These are phyloP conservation scores for Aciculosporium take DNA, from an alignment of 2,329 filamentous ascomycete genomes.

Conservation along the genomic window DNA sequence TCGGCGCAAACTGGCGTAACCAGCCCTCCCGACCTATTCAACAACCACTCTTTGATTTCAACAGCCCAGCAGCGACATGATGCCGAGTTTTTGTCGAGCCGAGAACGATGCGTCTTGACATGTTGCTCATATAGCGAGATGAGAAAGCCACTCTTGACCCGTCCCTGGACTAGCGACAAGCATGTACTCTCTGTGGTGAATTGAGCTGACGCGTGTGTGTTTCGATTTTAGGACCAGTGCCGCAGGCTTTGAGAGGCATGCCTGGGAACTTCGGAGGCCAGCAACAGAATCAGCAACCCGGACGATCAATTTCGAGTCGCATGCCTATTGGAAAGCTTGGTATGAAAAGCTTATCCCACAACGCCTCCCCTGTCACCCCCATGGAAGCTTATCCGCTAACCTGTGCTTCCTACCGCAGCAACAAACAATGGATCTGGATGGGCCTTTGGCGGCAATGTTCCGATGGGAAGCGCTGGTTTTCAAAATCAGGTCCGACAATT, in stretches of 20 bases:
- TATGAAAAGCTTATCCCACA: conserved; percentile 15
- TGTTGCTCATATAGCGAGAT: not conserved
- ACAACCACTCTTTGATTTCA: not conserved
- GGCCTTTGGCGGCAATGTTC: conserved; percentile 47
- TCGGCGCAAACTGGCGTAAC: not conserved
- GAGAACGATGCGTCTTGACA: not conserved
- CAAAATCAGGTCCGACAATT: conserved; percentile 40
- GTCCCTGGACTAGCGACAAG: not conserved
- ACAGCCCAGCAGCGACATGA: not conserved
- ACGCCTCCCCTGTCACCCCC: not conserved
- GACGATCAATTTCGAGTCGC: conserved; percentile 40
- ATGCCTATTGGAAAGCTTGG: conserved; percentile 53
- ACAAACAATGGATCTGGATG: conserved; percentile 41
- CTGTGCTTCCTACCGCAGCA: conserved; percentile 12
- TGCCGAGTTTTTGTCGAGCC: not conserved
- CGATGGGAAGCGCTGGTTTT: conserved; percentile 42
- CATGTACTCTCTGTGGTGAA: not conserved
- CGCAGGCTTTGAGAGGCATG: conserved; percentile 47
- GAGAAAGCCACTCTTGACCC: not conserved
- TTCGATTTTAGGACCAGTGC: conserved; percentile 36
- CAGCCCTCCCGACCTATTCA: not conserved
- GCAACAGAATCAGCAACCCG: conserved; percentile 40
- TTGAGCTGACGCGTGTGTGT: conserved; percentile 15
- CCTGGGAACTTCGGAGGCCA: conserved; percentile 45
- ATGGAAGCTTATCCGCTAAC: not conserved